Conservation (phyloP, 352 stramenopile genomes). For the Pythium plurisporium region DNA sequence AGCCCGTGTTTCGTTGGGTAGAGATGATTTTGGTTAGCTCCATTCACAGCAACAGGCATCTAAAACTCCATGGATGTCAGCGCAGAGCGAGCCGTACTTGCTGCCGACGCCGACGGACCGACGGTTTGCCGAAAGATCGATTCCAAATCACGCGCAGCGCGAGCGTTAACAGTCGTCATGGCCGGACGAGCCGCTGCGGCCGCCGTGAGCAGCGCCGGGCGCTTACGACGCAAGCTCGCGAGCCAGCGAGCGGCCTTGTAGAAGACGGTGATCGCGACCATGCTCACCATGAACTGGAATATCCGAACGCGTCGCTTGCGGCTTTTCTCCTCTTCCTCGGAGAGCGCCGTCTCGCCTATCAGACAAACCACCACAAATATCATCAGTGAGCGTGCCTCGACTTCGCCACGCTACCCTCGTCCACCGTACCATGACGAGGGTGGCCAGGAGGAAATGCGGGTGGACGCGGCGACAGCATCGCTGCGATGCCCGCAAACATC, state of each 20-base stretch:
- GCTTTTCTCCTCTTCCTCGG: conserved; percentile 72
- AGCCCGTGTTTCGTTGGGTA: no score
- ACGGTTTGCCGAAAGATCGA: conserved; percentile 69
- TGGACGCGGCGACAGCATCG: conserved; percentile 60
- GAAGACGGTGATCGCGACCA: conserved; percentile 41
- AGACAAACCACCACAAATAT: neutral
- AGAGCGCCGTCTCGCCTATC: conserved; percentile 43
- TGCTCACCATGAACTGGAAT: conserved; percentile 74
- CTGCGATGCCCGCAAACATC: conserved; percentile 63
- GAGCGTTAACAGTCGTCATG: neutral
- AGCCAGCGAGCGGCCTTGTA: conserved; percentile 66
- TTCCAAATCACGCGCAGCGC: conserved; percentile 44
- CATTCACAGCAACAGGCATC: neutral
- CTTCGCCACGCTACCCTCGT: neutral
- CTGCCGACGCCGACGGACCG: conserved; percentile 3
- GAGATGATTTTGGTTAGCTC: neutral
- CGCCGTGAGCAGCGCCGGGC: conserved; percentile 31
- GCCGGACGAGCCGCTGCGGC: neutral
- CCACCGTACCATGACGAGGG: conserved; percentile 49
- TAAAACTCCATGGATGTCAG: conserved; percentile 19
- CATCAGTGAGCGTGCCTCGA: no score
- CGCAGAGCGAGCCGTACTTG: neutral
- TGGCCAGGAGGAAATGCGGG: conserved; percentile 58
- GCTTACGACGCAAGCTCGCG: conserved; percentile 34
- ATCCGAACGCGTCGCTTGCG: conserved; percentile 65